Base-by-base conservation (phyloP, 371 early-diverging fungal species). In the Haplosporangium sp. region DNA sequence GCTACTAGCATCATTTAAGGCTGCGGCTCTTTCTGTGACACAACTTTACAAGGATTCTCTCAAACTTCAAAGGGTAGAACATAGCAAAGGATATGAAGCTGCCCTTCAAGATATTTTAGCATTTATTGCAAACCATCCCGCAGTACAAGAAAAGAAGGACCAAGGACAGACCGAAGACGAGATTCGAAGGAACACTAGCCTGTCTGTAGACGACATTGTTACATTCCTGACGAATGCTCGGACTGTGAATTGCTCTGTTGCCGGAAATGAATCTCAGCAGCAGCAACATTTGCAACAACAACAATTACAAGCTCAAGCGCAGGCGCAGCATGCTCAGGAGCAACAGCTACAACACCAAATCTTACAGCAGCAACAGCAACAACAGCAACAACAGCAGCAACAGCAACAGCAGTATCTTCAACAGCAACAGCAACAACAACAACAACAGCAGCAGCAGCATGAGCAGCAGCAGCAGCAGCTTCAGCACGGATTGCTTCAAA, bases 31-130 rank as follows among this genome's bases (percentile, higher is more conserved):
- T 17, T 86, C 90, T 38, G 93, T 94, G 17, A 90, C 93, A 10
- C 89, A 88, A 44, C 85, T 94, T 11, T 94, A 93, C 84, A 90
- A 87, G 79, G 93, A 93, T 60, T 85, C 92, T 1, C 81, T 88
- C 34, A 86, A 88, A n/a, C 90, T 90, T 65, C 89, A 90, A 56
- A 84, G 89, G 50, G 86, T 86, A 60, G 85, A 88, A 7, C 93
- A 86, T 83, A 86, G 88, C 53, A 81, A 86, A 17, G 94, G 94
- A n/a, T 94, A 93, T 77, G 88, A 88, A 65, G 90, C 92, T 61
- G 92, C 92, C 19, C 71, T 94, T 37, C 90, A 88, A 77, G 93
- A 94, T 84, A 71, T 94, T 11, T 85, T 87, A 72, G 86, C 86
- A 35, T 91, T 92, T 67, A 84, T 92, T 53, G 72, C 83, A 5